These are phyloP conservation scores for Apostasia ramifera DNA, from an alignment of 106 monocot species.

Conservation along the genomic window DNA sequence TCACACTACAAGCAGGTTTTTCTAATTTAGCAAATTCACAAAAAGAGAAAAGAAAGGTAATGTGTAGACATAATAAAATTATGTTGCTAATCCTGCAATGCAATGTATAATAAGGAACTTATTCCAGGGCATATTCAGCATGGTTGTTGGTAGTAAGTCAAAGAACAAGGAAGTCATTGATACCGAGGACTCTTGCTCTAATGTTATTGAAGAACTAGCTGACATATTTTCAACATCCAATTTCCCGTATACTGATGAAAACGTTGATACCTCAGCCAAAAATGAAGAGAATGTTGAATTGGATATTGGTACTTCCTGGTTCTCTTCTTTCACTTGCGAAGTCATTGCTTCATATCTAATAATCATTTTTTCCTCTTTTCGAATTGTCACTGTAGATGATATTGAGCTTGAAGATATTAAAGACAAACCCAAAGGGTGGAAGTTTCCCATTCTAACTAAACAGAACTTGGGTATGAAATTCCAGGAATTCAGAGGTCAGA, in stretches of 20 bases:
- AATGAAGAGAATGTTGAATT: constrained; percentile 35
- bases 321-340: constrained; percentile 1
- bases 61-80: background rate
- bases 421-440: constrained; percentile 46
- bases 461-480: constrained; percentile 51
- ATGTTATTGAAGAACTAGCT: constrained; percentile 31
- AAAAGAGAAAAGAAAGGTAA: constrained; percentile 84
- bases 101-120: constrained; percentile 3
- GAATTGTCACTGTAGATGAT: constrained; percentile 32
- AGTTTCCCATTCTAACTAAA: constrained; percentile 39
- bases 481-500: constrained; percentile 52
- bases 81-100: background rate
- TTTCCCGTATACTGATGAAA: constrained; percentile 22
- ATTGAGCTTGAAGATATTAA: constrained; percentile 50
- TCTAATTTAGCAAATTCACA: constrained; percentile 12
- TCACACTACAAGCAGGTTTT: constrained; percentile 17
- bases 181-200: constrained; percentile 17
- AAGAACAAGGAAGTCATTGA: constrained; percentile 29
- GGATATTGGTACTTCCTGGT: constrained; percentile 44
- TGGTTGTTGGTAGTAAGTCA: constrained; percentile 45
- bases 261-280: constrained; percentile 14
- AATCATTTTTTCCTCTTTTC: background rate
- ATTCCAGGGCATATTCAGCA: constrained; percentile 52
- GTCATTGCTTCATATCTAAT: background rate
- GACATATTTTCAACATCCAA: constrained; percentile 41